Conservation (phyloP, 176 grass and related monocot genomes). For the maize (Zea mays) region DNA sequence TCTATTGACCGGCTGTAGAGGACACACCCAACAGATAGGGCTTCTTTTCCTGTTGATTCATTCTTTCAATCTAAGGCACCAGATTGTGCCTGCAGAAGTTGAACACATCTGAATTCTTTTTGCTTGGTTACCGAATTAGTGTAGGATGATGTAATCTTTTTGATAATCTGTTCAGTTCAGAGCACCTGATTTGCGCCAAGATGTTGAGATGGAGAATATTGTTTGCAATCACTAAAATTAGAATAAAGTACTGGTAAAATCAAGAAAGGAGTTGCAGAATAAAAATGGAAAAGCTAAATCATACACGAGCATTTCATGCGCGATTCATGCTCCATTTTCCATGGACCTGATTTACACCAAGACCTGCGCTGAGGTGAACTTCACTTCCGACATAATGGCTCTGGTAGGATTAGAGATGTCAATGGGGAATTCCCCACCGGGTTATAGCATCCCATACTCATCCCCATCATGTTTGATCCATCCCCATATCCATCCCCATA, state of each 20-base stretch:
- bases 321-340: background rate
- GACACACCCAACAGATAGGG: too few species aligned
- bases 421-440: too few species aligned
- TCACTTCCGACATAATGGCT: background rate
- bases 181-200: conserved; percentile 1
- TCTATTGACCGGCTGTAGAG: too few species aligned
- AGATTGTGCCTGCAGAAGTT: conserved; percentile 30
- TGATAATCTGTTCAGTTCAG: background rate
- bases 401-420: background rate
- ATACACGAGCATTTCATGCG: background rate
- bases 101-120: conserved; percentile 4
- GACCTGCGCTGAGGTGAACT: background rate
- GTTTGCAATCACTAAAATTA: background rate
- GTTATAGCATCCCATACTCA: too few species aligned
- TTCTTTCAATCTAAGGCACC: conserved; percentile 34
- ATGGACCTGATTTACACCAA: background rate
- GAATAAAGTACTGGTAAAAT: conserved; percentile 2
- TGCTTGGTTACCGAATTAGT: conserved; percentile 24
- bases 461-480: too few species aligned
- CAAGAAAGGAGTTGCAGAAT: background rate
- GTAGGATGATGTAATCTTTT: conserved; percentile 19
- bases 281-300: background rate
- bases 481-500: too few species aligned
- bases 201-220: background rate
- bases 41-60: background rate